Percentiles rank a stretch among this genome's conserved stretches.
phyloP scores from a whole-genome alignment of 108 stramenopile genomes.

The Cyclotella atomus region DNA sequence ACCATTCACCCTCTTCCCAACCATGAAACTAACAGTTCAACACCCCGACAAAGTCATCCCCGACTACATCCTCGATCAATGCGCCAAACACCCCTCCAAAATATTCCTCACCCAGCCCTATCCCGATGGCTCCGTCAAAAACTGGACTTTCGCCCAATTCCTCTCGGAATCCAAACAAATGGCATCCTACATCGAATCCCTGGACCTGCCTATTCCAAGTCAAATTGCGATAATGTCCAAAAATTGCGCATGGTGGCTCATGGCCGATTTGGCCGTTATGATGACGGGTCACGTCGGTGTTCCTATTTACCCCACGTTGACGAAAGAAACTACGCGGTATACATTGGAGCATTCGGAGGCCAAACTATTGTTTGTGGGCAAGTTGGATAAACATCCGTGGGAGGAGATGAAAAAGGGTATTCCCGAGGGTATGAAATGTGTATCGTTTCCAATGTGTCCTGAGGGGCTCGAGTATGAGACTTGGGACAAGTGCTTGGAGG shows the following conservation, averaged over 20 bases:
- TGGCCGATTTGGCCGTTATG: slow-evolving; percentile 80
- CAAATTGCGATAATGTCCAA: slow-evolving; percentile 80
- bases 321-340: slow-evolving; percentile 67
- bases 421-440: slow-evolving; percentile 54
- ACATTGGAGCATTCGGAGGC: slow-evolving; percentile 79
- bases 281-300: slow-evolving; percentile 74
- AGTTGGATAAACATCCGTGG: slow-evolving; percentile 78
- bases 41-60: slow-evolving; percentile 58
- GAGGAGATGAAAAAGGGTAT: slow-evolving; percentile 76
- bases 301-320: slow-evolving; percentile 76
- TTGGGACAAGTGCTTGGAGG: slow-evolving; percentile 66
- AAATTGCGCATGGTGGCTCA: slow-evolving; percentile 84
- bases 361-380: slow-evolving; percentile 81
- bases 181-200: slow-evolving; percentile 68
- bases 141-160: slow-evolving; percentile 66
- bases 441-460: slow-evolving; percentile 75
- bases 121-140: slow-evolving; percentile 61
- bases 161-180: slow-evolving; percentile 72
- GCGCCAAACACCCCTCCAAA: slow-evolving; percentile 58
- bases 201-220: slow-evolving; percentile 36
- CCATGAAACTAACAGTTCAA: slow-evolving; percentile 8
- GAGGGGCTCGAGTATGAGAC: slow-evolving; percentile 48
- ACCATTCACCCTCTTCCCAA: slow-evolving; percentile 8
- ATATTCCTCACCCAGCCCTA: slow-evolving; percentile 75
- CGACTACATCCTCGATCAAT: slow-evolving; percentile 69